Conservation (phyloP, 495 filamentous ascomycete species). For the Sphaerosporella brunnea region DNA sequence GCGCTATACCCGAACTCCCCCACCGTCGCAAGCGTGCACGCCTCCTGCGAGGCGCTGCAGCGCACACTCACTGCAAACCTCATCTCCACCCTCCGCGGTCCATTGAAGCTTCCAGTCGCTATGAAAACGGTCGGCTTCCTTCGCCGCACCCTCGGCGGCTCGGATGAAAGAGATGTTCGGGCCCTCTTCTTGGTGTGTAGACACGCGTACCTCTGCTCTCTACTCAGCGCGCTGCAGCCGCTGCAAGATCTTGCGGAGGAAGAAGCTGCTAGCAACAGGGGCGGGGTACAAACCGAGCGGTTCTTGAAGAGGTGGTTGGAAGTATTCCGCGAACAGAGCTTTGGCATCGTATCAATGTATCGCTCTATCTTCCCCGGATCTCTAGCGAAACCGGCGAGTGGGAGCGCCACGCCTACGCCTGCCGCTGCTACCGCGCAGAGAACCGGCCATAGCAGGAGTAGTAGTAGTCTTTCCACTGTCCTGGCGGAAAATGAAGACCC, state of each 20-base stretch:
- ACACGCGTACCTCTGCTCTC: constrained; percentile 57
- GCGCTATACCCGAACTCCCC: constrained; percentile 62
- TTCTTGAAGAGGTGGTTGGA: constrained; percentile 94
- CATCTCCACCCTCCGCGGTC: constrained; percentile 58
- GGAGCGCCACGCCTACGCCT: constrained; percentile 12
- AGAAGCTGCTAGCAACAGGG: constrained; percentile 45
- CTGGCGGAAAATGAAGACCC: constrained; percentile 12
- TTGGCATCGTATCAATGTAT: constrained; percentile 84
- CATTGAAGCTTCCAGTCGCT: constrained; percentile 73
- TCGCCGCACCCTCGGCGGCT: constrained; percentile 38
- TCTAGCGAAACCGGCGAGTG: constrained; percentile 4
- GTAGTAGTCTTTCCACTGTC: constrained; percentile 10
- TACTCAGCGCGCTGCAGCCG: constrained; percentile 70
- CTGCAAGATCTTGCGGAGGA: constrained; percentile 78
- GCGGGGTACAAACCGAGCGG: constrained; percentile 78
- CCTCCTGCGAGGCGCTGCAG: constrained; percentile 75
- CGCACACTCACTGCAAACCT: constrained; percentile 74
- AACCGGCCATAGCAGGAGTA: constrained; percentile 22
- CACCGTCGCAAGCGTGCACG: constrained; percentile 51
- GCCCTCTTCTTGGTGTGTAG: constrained; percentile 78
- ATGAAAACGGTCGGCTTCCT: constrained; percentile 89
- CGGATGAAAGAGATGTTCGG: constrained; percentile 49
- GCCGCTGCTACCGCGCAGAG: constrained; percentile 19
- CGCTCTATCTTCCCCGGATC: constrained; percentile 62
- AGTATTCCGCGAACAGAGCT: constrained; percentile 95